A percentile compares a stretch with the other conserved stretches of the same genome.
Evolutionary conservation across 1,284 basidiomycete genomes (phyloP).

Genomic region (Ustilago bromivora): DNA sequence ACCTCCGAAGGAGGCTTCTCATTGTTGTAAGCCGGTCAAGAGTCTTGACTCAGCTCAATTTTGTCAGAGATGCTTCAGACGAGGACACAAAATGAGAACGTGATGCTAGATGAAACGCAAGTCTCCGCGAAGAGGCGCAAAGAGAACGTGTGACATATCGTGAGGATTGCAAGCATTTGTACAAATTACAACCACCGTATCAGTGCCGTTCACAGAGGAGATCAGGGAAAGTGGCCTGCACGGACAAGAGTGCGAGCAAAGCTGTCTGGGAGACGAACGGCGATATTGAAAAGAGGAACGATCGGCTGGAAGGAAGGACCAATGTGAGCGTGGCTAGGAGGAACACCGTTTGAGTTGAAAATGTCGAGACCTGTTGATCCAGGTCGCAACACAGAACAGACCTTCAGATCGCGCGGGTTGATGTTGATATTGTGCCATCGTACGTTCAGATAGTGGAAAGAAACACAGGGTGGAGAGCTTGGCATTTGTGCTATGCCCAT

Average conservation of each 20-base stretch:
- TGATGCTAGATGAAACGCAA: too few species aligned
- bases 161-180: background rate
- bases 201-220: background rate
- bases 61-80: too few species aligned
- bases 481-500: background rate
- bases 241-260: slow-evolving; percentile 30
- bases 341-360: slow-evolving; percentile 36
- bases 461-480: background rate
- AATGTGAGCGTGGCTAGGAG: slow-evolving; percentile 30
- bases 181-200: background rate
- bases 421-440: slow-evolving; percentile 24
- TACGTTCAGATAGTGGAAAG: background rate
- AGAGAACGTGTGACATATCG: background rate
- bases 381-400: slow-evolving; percentile 22
- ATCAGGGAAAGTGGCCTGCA: slow-evolving; percentile 22
- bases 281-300: slow-evolving; percentile 30
- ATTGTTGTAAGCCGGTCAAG: too few species aligned
- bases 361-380: slow-evolving; percentile 25
- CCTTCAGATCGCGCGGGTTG: slow-evolving; percentile 15
- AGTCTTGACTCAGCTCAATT: too few species aligned
- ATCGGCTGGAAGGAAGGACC: slow-evolving; percentile 21
- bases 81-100: too few species aligned
- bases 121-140: too few species aligned
- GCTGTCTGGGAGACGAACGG: slow-evolving; percentile 22
- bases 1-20: too few species aligned